Evolutionary conservation across 441 rosid genomes (phyloP).

Genomic region (Pelargonium hybrid): DNA sequence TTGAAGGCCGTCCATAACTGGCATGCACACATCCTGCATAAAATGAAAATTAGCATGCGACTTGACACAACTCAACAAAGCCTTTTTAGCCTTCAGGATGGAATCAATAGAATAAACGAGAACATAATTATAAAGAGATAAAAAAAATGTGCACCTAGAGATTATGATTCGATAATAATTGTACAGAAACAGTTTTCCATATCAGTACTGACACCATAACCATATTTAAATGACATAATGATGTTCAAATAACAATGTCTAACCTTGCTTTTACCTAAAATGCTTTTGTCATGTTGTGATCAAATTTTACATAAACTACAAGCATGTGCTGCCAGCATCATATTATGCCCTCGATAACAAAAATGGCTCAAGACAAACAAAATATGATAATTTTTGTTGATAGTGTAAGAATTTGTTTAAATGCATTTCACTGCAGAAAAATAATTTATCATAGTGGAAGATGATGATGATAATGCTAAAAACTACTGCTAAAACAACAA

Average conservation of each 20-base stretch:
- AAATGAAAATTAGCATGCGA: background rate
- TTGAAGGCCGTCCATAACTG: slow-evolving; percentile 80
- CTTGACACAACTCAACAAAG: background rate
- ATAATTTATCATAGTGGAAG: background rate
- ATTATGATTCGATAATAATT: too few relatives aligned
- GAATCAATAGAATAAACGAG: background rate
- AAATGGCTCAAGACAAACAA: background rate
- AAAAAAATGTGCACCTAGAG: background rate
- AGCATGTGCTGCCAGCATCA: background rate
- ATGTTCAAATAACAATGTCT: background rate
- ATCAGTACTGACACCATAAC: too few relatives aligned
- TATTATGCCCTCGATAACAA: background rate
- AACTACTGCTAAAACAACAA: background rate
- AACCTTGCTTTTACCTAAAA: background rate
- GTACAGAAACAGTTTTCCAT: too few relatives aligned
- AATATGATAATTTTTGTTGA: background rate
- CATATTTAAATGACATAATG: too few relatives aligned
- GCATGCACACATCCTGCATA: slow-evolving; percentile 89
- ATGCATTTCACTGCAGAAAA: background rate
- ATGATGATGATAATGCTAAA: background rate
- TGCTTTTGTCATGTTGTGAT: background rate
- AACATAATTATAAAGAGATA: background rate
- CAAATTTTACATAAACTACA: background rate
- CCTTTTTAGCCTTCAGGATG: background rate
- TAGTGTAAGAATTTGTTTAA: background rate